A percentile compares a stretch with the other conserved stretches of the same genome.
These are phyloP conservation scores for Withania somnifera DNA, from an alignment of 305 asterid species.

Conservation along the genomic window DNA sequence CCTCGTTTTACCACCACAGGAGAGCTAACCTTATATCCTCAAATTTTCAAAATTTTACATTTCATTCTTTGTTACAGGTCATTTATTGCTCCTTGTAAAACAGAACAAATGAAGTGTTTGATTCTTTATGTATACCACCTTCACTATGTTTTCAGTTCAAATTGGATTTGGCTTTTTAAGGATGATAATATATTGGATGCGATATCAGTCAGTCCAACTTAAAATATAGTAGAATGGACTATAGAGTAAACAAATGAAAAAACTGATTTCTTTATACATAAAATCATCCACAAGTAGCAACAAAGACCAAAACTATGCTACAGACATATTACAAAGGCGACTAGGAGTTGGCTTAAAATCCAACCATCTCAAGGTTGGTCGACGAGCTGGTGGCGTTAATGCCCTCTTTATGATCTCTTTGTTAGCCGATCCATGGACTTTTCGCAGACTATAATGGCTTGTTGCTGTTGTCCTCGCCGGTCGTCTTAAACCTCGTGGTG, in stretches of 20 bases:
- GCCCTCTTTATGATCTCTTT: conserved; percentile 61
- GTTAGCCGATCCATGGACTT: conserved; percentile 24
- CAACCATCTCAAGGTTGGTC: conserved; percentile 50
- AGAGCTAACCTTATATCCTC: conserved; percentile 15
- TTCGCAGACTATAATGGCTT: conserved; percentile 14
- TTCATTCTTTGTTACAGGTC: not conserved
- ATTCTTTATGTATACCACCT: not conserved
- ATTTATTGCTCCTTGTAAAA: not conserved
- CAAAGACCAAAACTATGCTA: conserved; percentile 6
- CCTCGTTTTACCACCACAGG: conserved; percentile 44
- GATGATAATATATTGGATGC: not conserved
- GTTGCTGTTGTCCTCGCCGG: not conserved
- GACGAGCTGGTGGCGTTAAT: conserved; percentile 40
- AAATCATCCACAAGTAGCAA: not conserved
- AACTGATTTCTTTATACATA: not conserved
- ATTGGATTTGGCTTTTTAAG: not conserved
- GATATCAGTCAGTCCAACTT: too few relatives aligned
- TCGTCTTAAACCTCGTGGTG: not conserved
- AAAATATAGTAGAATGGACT: not conserved
- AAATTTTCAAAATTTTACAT: not conserved
- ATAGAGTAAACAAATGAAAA: not conserved
- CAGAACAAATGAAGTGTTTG: not conserved
- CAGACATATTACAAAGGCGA: conserved; percentile 42
- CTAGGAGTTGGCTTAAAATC: conserved; percentile 58
- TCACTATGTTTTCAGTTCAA: not conserved